Percentiles rank a stretch among this genome's conserved stretches.
phyloP scores from a whole-genome alignment of 208 protist genomes.

The Eutreptiella sp. region DNA sequence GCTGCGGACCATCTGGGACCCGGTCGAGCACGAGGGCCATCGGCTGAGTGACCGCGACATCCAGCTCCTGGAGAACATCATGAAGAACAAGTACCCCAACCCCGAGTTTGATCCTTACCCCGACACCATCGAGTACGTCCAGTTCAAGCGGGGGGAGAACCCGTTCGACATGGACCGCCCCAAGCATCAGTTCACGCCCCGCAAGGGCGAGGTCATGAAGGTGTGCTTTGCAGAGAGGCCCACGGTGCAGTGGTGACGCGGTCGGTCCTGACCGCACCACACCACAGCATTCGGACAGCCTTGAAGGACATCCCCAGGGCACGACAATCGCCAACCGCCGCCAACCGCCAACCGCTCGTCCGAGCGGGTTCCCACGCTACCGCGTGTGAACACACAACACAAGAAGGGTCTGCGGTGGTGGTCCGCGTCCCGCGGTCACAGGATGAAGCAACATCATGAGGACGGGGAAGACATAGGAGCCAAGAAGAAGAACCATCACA shows the following conservation, averaged over 20 bases:
- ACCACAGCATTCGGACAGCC: constrained; percentile 30
- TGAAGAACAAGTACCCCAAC: constrained; percentile 78
- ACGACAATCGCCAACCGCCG: constrained; percentile 15
- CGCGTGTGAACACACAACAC: too few relatives aligned
- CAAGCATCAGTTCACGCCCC: constrained; percentile 69
- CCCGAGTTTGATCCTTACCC: constrained; percentile 78
- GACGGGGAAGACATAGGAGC: too few relatives aligned
- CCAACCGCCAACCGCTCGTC: too few relatives aligned
- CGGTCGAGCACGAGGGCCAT: constrained; percentile 76
- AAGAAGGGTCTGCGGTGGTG: too few relatives aligned
- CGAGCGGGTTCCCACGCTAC: too few relatives aligned
- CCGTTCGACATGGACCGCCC: constrained; percentile 70
- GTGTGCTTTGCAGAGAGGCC: constrained; percentile 78
- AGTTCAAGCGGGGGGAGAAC: constrained; percentile 66
- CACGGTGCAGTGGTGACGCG: constrained; percentile 36
- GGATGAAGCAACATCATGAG: too few relatives aligned
- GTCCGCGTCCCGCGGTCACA: too few relatives aligned
- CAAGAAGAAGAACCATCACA: too few relatives aligned
- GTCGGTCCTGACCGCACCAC: not conserved
- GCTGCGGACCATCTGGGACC: constrained; percentile 80
- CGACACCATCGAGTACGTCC: constrained; percentile 68
- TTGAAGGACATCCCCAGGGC: constrained; percentile 36
- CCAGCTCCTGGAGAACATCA: constrained; percentile 82
- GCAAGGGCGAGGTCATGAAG: constrained; percentile 75
- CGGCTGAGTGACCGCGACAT: constrained; percentile 75